These are phyloP conservation scores for Linum trigynum DNA, from an alignment of 345 rosid genomes.

Conservation along the genomic window DNA sequence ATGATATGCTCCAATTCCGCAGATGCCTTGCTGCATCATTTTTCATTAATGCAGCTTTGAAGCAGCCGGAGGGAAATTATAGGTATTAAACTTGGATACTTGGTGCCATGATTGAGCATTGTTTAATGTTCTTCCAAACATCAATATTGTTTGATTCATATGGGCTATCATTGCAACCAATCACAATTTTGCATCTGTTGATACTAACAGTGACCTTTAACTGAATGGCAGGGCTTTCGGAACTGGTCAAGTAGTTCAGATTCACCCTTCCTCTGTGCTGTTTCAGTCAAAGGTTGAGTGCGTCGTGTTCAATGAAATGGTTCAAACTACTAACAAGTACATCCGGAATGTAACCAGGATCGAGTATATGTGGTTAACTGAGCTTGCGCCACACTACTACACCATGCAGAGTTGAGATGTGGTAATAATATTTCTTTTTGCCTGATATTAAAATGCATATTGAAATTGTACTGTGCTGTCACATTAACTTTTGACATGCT, in stretches of 20 bases:
- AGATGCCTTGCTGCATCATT: constrained; percentile 89
- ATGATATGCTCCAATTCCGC: constrained; percentile 64
- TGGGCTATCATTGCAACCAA: not conserved
- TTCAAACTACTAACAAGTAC: constrained; percentile 73
- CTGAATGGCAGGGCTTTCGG: constrained; percentile 67
- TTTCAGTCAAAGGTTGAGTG: constrained; percentile 67
- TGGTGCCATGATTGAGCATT: constrained; percentile 6
- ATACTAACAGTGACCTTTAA: constrained; percentile 7
- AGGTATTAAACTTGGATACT: constrained; percentile 31
- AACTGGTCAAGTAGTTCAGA: constrained; percentile 69
- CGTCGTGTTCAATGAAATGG: constrained; percentile 66
- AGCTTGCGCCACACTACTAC: constrained; percentile 81
- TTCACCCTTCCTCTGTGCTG: constrained; percentile 83
- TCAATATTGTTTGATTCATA: constrained; percentile 1
- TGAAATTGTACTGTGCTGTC: not conserved
- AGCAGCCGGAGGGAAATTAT: constrained; percentile 80
- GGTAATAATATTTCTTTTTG: constrained; percentile 5
- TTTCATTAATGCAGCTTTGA: constrained; percentile 88
- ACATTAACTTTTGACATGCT: not conserved
- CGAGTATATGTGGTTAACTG: constrained; percentile 76
- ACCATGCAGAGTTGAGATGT: constrained; percentile 30
- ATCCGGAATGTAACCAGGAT: constrained; percentile 64
- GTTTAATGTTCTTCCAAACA: not conserved
- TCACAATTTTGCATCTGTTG: constrained; percentile 2
- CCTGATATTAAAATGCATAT: not conserved